Evolutionary conservation across 1,284 basidiomycete genomes (phyloP), one percentile per base, ranked within the genome.

Genomic region (Moesziomyces antarcticus): DNA sequence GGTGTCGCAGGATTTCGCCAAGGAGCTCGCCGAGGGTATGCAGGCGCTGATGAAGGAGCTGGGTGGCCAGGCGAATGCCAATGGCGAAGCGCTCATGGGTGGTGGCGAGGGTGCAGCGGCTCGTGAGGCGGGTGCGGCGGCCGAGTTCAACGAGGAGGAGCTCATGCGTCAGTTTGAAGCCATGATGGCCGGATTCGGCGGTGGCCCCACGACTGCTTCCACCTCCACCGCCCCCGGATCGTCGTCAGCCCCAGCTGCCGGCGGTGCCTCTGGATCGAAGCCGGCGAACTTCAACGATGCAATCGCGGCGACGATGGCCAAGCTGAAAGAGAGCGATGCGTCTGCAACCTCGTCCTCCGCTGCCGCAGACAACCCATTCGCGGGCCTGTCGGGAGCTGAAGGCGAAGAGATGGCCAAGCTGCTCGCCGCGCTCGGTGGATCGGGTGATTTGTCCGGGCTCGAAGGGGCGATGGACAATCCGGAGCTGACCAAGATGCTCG

Each of bases 11-110:
- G 82, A 90, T 53, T 93, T 94, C 79, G 89, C 91, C 44, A 87
- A 88, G 43, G 90, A 92, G 80, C 87, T 97, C 46, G 89, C 90
- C 7, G 87, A 88, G 79, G 91, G 89, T 33, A 96, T 97, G 93
- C 92, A 93, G 82, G 86, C 86, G n/a, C 87, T 97, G 47, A 89
- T 97, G 87, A 87, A 88, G 21, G 91, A 90, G 78, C 87, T 96
- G 10, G 85, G 77, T 5, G 46, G 65, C 30, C 51, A 62, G 24
- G 53, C 62, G 27, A 50, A 63, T 33, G 56, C 41, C 13, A 25
- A 62, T 41, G 61, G 54, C 4, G 50, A 71, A 55, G 58, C 67
- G 41, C 25, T 61, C 22, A 58, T 75, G 22, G 44, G 57, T 16
- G 50, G 70, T 22, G 55, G 50, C 21, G 41, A 35, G n/a, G 49